phyloP scores from a whole-genome alignment of 805 yeast genomes.

The Yamadazyma olivae region DNA sequence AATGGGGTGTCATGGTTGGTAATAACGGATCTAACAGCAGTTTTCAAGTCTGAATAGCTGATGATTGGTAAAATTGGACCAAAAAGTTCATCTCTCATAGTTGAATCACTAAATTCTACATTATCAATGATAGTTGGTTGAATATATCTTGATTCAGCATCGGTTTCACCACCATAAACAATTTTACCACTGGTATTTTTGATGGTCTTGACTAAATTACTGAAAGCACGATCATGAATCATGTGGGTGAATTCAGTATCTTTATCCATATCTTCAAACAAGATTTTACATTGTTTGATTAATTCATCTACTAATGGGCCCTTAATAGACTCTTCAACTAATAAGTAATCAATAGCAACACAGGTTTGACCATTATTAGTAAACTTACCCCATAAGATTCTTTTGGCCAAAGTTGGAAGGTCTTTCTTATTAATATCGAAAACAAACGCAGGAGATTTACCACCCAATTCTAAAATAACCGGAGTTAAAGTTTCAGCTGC shows the following conservation, averaged over 20 bases:
- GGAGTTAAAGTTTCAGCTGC: conserved; percentile 90
- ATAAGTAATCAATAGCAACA: conserved; percentile 80
- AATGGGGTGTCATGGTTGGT: conserved; percentile 69
- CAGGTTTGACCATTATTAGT: conserved; percentile 88
- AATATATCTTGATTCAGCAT: conserved; percentile 44
- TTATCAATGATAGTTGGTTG: conserved; percentile 72
- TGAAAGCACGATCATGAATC: conserved; percentile 52
- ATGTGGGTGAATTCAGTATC: conserved; percentile 51
- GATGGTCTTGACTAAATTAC: conserved; percentile 44
- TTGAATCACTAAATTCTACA: conserved; percentile 61
- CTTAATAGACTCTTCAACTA: conserved; percentile 61
- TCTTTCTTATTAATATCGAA: conserved; percentile 47
- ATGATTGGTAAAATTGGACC: conserved; percentile 84
- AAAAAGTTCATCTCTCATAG: conserved; percentile 77
- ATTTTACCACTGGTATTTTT: conserved; percentile 49
- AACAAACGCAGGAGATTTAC: conserved; percentile 83
- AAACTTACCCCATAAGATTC: conserved; percentile 77
- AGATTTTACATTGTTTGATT: conserved; percentile 36
- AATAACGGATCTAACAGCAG: conserved; percentile 43
- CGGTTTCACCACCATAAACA: conserved; percentile 45
- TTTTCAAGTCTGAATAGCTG: conserved; percentile 44
- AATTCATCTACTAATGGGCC: conserved; percentile 46
- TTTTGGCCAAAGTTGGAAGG: conserved; percentile 44
- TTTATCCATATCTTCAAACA: conserved; percentile 40
- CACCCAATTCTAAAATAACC: conserved; percentile 79